A percentile compares a stretch with the other conserved stretches of the same genome.
Evolutionary conservation across 2,329 filamentous ascomycete species (phyloP).

Genomic region (Trichoderma sp.): DNA sequence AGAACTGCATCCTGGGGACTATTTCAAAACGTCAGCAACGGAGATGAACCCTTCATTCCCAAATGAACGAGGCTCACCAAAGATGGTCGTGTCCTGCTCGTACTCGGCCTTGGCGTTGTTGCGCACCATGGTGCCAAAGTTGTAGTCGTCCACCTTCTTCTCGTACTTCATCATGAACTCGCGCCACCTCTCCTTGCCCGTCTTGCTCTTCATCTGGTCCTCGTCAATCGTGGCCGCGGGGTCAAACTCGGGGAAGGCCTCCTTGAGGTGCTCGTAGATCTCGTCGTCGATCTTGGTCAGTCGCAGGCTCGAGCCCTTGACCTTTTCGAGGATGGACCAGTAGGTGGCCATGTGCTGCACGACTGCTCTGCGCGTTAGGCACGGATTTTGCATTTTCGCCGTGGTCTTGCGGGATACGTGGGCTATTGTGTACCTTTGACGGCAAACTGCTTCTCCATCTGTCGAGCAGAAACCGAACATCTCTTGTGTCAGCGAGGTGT

Average conservation of each 20-base stretch:
- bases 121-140: conserved; percentile 94
- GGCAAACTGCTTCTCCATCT: conserved; percentile 99
- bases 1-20: conserved; percentile 61
- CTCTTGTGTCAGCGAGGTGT: conserved; percentile 1
- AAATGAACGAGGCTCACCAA: conserved; percentile 59
- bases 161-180: conserved; percentile 93
- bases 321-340: conserved; percentile 91
- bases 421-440: conserved; percentile 72
- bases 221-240: conserved; percentile 79
- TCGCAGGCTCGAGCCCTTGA: conserved; percentile 83
- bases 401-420: neutral
- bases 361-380: conserved; percentile 46
- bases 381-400: too few species aligned
- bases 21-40: neutral
- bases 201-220: conserved; percentile 96
- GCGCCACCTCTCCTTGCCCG: conserved; percentile 91
- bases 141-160: conserved; percentile 94
- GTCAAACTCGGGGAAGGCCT: conserved; percentile 92
- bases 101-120: conserved; percentile 80
- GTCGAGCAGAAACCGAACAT: neutral
- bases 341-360: conserved; percentile 97
- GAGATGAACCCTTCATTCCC: too few species aligned
- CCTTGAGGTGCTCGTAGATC: conserved; percentile 85
- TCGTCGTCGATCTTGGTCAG: conserved; percentile 95
- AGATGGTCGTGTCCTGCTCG: conserved; percentile 85